These are phyloP conservation scores for Botryotinia calthae DNA, from an alignment of 2,329 filamentous ascomycete species.

Conservation along the genomic window DNA sequence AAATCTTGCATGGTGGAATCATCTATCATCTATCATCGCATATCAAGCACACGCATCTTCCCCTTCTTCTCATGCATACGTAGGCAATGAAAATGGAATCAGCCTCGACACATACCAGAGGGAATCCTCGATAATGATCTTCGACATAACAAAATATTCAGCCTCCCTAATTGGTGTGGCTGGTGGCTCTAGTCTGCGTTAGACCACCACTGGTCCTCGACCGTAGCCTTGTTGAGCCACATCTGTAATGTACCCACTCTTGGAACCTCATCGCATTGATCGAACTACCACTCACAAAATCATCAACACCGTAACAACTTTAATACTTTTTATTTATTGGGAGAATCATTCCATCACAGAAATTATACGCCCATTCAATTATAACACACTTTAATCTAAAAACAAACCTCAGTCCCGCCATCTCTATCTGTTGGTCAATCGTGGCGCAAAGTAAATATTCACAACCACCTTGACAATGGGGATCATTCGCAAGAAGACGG, in stretches of 20 bases:
- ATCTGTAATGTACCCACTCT: not conserved
- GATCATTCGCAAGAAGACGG: slow-evolving; percentile 94
- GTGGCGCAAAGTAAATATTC: slow-evolving; percentile 10
- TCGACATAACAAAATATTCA: not conserved
- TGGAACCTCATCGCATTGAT: slow-evolving; percentile 7
- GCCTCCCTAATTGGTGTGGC: not conserved
- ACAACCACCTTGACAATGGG: slow-evolving; percentile 59
- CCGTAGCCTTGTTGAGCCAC: slow-evolving; percentile 12
- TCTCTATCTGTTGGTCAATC: not conserved
- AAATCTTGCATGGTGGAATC: not conserved
- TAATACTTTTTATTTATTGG: not conserved
- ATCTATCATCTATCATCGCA: not conserved
- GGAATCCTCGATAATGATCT: not conserved
- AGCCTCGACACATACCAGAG: not conserved
- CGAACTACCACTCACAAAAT: not conserved
- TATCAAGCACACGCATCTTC: not conserved
- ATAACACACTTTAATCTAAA: not conserved
- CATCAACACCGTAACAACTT: slow-evolving; percentile 1
- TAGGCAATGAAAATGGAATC: not conserved
- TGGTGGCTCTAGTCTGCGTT: not conserved
- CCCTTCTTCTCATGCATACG: not conserved
- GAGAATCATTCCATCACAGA: not conserved
- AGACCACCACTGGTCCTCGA: not conserved
- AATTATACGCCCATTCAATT: not conserved
- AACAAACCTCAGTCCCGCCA: not conserved